Percentiles rank a stretch among this genome's conserved stretches.
phyloP scores from a whole-genome alignment of 768 basidiomycete genomes.

The Leucocoprinus birnbaumii region DNA sequence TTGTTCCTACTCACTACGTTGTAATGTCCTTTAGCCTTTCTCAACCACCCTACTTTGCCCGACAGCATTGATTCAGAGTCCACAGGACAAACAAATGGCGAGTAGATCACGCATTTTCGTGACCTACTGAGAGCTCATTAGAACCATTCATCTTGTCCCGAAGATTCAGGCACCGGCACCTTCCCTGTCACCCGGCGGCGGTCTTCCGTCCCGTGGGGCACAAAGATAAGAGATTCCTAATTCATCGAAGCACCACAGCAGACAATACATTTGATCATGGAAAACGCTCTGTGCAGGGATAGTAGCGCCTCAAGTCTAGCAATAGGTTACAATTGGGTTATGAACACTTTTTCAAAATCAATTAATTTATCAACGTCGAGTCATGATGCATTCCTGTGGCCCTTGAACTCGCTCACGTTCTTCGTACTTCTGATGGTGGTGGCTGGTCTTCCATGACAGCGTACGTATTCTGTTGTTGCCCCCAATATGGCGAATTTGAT shows the following conservation, averaged over 20 bases:
- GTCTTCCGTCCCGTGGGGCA: background rate
- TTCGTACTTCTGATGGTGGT: background rate
- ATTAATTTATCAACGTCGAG: background rate
- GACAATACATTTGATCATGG: too few relatives aligned
- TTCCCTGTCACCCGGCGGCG: background rate
- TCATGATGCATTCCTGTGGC: background rate
- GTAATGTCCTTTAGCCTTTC: background rate
- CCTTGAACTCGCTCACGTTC: background rate
- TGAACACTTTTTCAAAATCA: background rate
- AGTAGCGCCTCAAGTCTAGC: too few relatives aligned
- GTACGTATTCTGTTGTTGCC: too few relatives aligned
- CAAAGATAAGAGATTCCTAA: constrained; percentile 1
- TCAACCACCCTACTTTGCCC: background rate
- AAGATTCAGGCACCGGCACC: constrained; percentile 3
- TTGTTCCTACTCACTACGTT: background rate
- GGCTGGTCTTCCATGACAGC: background rate
- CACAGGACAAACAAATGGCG: too few relatives aligned
- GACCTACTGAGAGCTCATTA: too few relatives aligned
- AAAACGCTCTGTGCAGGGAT: too few relatives aligned
- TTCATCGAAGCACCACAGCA: background rate
- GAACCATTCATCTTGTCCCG: background rate
- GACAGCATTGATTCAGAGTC: background rate
- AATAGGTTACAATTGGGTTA: too few relatives aligned
- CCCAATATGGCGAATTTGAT: background rate
- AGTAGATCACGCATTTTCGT: too few relatives aligned